phyloP scores from a whole-genome alignment of 2,329 filamentous ascomycete species.

The Kalaharituber pfeilii region DNA sequence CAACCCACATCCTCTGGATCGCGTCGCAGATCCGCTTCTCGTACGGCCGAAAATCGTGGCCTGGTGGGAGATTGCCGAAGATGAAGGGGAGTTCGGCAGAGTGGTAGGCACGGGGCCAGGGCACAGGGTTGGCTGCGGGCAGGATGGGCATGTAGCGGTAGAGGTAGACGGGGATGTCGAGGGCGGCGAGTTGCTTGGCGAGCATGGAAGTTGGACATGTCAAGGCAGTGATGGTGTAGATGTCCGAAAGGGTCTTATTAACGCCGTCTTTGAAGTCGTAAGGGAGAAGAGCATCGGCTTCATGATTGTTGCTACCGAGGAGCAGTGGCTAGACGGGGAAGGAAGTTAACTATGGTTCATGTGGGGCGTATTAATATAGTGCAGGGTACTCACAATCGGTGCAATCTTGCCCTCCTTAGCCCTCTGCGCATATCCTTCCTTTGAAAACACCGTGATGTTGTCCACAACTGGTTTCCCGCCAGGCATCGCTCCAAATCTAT shows the following conservation, averaged over 20 bases:
- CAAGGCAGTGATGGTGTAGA: background rate
- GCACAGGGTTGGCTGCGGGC: background rate
- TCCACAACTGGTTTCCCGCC: background rate
- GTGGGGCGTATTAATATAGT: no score
- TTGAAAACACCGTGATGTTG: background rate
- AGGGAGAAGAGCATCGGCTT: background rate
- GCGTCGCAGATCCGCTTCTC: background rate
- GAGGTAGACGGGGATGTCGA: background rate
- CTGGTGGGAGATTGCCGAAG: background rate
- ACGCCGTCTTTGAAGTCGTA: background rate
- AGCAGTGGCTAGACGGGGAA: background rate
- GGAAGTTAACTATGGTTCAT: background rate
- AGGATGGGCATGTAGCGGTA: slow-evolving; percentile 6
- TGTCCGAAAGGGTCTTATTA: background rate
- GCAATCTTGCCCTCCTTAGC: background rate
- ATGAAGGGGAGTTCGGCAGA: background rate
- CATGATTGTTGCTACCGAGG: background rate
- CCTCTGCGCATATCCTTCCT: background rate
- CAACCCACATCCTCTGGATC: slow-evolving; percentile 2
- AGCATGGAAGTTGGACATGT: background rate
- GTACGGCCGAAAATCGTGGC: background rate
- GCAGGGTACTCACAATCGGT: background rate
- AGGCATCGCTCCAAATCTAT: background rate
- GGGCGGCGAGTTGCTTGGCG: background rate
- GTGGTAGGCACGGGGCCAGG: slow-evolving; percentile 1